Evolutionary conservation across 2,329 filamentous ascomycete species (phyloP), one percentile per base, ranked within the genome.

Genomic region (Fusarium scirpi): DNA sequence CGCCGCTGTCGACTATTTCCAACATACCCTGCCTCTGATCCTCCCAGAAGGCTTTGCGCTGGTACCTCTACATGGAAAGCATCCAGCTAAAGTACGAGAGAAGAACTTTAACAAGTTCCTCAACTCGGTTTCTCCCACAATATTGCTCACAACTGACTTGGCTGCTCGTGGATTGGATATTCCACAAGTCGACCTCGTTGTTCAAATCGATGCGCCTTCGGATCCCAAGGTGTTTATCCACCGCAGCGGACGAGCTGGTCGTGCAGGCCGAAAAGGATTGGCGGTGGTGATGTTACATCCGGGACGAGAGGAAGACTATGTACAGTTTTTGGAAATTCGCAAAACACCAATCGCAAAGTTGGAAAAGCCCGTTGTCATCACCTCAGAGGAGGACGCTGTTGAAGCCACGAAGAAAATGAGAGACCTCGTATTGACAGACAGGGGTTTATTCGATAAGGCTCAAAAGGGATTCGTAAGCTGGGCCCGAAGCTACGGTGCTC

Each of bases 211-310:
- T 77, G 92, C 75, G 81, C 94, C 76, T 2, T 93, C 91, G 43
- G 94, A 98, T 74, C 93, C 94, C 0, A 98, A 98, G 79, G 94
- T 92, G 13, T 98, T 98, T 76, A 93, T 99, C 65, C 96, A 99
- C 80, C 91, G 96, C 8, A 92, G 96, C 29, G 96, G 96, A 2
- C 88, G 96, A 69, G 94, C 96, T 1, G 96, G 96, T 0, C 88
- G 96, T 24, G 97, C 97, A 77, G 94, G 94, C 1, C 87, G 95
- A 67, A 90, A 91, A 66, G 96, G 96, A 0, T 82, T 98, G 22
- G 94, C 94, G 16, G 88, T 98, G 3, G 90, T 97, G 1, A 91
- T 99, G 78, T 85, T 99, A 20, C 93, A 92, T 10, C 92, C 93
- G 0, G 94, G 94, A 2, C 86, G 90, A 20, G 96, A 98, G 80